These are phyloP conservation scores for Nannizzia gypsea DNA, from an alignment of 2,329 filamentous ascomycete species.

Conservation along the genomic window DNA sequence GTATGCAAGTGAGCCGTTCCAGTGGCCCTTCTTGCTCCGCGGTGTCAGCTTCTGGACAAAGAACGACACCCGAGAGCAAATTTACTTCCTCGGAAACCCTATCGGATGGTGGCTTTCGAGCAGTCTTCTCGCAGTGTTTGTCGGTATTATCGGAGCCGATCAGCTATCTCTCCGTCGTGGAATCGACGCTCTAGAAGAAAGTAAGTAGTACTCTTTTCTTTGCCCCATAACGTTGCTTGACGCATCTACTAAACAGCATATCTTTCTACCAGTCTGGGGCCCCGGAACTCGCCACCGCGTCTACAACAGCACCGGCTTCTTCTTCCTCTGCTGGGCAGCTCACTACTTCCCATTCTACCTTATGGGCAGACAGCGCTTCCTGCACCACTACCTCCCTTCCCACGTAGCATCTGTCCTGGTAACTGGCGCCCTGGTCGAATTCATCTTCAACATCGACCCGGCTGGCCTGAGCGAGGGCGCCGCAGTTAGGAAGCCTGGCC, in stretches of 20 bases:
- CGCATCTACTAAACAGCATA: neutral
- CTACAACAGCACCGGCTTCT: constrained; percentile 98
- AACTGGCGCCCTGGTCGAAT: constrained; percentile 82
- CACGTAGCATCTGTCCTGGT: constrained; percentile 86
- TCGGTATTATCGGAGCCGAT: constrained; percentile 80
- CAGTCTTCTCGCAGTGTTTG: constrained; percentile 83
- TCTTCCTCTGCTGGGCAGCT: constrained; percentile 94
- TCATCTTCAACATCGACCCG: constrained; percentile 86
- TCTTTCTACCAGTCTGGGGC: constrained; percentile 29
- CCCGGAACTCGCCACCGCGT: constrained; percentile 78
- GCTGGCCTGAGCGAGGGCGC: constrained; percentile 33
- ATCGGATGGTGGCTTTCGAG: constrained; percentile 95
- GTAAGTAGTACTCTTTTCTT: constrained; percentile 54
- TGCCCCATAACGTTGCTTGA: neutral
- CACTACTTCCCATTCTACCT: constrained; percentile 97
- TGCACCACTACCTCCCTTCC: constrained; percentile 93
- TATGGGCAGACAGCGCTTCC: constrained; percentile 95
- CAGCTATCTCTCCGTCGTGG: constrained; percentile 88
- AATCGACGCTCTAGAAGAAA: constrained; percentile 81
- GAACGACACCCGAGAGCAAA: constrained; percentile 86
- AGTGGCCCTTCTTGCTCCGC: constrained; percentile 94
- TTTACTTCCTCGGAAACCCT: constrained; percentile 96
- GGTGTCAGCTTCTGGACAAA: constrained; percentile 99
- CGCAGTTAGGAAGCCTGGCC: constrained; percentile 25
- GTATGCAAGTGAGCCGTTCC: constrained; percentile 86